Base-by-base conservation (phyloP, 176 grass and related monocot species). In the Thinopyrum elongatum region DNA sequence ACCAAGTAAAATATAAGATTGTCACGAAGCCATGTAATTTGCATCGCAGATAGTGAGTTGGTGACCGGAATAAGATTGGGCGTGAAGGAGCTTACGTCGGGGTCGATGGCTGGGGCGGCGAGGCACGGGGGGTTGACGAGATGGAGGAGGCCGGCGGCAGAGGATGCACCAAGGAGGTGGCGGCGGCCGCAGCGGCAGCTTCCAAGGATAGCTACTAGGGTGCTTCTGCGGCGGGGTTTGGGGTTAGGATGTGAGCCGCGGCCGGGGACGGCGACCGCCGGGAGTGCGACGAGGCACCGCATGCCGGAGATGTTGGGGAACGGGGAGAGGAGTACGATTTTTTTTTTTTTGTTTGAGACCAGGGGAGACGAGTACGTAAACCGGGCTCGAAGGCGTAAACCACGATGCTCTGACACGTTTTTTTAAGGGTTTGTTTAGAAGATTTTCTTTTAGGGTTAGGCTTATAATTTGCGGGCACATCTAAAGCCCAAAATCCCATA, bases 171-270 rank as follows among this genome's bases (percentile, higher is more conserved):
- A 23, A 97, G 83, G 65, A 94, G 47, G 76, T 87, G 36, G 46
- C 92, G 65, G 70, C 90, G 78, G 15, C 88, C 75, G 76, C 87
- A 92, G 13, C 57, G 70, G 83, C 92, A 95, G 28, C 70, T 30
- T 27, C 65, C 74, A 3, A 77, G 80, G 26, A 87, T 46, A 9
- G 89, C 27, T 6, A 77, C 44, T 13, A 46, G 15, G 35, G 12
- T 25, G 2, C 60, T 38, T 19, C 60, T 4, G 4, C 75, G 44
- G 27, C 46, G 58, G 27, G 22, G 1, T 13, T 47, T 63, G 4
- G 27, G 30, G 46, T 47, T 31, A 47, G 65, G 58, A 22, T 8
- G 60, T 5, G 38, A 42, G 28, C 59, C 9, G 35, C 11, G 25
- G 36, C 15, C 12, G 46, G 59, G 59, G 14, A 21, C 27, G 35